Evolutionary conservation across 805 yeast genomes (phyloP).

Genomic region (Alloascoidea africana): DNA sequence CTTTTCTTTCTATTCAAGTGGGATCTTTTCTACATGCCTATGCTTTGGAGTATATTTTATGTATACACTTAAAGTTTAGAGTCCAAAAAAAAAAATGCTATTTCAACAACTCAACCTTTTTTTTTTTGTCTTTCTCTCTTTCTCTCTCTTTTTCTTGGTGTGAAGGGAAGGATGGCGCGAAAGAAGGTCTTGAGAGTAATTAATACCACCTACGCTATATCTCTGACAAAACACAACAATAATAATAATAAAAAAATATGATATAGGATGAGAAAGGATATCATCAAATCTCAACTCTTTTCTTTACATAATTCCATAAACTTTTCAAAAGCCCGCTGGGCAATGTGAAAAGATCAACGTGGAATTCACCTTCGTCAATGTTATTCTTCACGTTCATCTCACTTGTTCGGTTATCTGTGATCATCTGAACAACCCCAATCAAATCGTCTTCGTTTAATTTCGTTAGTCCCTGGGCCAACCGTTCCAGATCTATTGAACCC

Average conservation of each 20-base stretch:
- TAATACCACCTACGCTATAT: no score
- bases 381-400: slow-evolving; percentile 95
- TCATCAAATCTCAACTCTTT: slow-evolving; percentile 26
- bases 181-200: neutral
- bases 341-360: slow-evolving; percentile 86
- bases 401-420: slow-evolving; percentile 84
- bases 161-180: neutral
- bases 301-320: slow-evolving; percentile 87
- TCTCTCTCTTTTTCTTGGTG: neutral
- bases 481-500: slow-evolving; percentile 76
- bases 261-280: no score
- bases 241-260: no score
- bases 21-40: no score
- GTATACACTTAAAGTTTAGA: no score
- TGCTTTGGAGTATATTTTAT: no score
- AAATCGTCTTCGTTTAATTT: slow-evolving; percentile 85
- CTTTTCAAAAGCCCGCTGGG: slow-evolving; percentile 86
- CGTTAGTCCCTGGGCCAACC: slow-evolving; percentile 78
- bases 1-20: no score
- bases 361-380: slow-evolving; percentile 92
- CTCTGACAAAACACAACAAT: no score
- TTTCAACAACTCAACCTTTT: no score
- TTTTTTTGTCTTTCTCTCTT: neutral
- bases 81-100: no score
- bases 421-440: slow-evolving; percentile 93